phyloP scores from a whole-genome alignment of 345 rosid species.

The Garcia nutans region DNA sequence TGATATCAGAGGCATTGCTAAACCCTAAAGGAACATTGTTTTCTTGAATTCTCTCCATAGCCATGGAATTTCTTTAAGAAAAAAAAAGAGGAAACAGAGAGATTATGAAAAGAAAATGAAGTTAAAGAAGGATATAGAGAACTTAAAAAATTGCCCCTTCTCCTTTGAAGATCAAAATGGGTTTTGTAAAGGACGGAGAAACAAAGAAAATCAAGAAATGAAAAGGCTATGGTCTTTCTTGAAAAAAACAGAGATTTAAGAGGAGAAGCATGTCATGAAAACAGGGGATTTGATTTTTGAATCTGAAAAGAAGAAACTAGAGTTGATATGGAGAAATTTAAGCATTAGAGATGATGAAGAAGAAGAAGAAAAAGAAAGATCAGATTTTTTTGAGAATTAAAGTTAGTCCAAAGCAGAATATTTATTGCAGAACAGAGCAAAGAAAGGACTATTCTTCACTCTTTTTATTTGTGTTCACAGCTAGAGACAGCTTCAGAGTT shows the following conservation, averaged over 20 bases:
- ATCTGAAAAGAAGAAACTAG: background rate
- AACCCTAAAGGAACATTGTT: conserved; percentile 23
- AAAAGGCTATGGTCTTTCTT: background rate
- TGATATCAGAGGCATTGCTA: conserved; percentile 32
- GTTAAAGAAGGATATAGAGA: conserved; percentile 24
- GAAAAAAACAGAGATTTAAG: background rate
- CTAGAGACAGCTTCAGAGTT: conserved; percentile 6
- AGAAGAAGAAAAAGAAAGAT: background rate
- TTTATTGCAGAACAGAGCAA: conserved; percentile 42
- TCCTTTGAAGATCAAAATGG: background rate
- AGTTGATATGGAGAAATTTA: background rate
- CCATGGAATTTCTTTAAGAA: background rate
- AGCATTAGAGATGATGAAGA: background rate
- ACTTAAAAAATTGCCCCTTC: conserved; percentile 27
- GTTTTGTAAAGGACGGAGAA: background rate
- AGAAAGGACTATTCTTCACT: background rate
- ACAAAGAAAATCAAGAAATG: too few relatives aligned
- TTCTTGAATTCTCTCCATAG: conserved; percentile 45
- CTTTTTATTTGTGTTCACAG: background rate
- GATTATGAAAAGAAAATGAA: background rate
- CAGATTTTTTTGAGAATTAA: background rate
- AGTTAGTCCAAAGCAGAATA: conserved; percentile 21
- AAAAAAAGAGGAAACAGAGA: background rate
- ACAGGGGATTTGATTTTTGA: background rate
- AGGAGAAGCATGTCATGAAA: background rate